A percentile compares a stretch with the other conserved stretches of the same genome.
These are phyloP conservation scores for Stephania japonica DNA, from an alignment of 164 flowering plant genomes.

Conservation along the genomic window DNA sequence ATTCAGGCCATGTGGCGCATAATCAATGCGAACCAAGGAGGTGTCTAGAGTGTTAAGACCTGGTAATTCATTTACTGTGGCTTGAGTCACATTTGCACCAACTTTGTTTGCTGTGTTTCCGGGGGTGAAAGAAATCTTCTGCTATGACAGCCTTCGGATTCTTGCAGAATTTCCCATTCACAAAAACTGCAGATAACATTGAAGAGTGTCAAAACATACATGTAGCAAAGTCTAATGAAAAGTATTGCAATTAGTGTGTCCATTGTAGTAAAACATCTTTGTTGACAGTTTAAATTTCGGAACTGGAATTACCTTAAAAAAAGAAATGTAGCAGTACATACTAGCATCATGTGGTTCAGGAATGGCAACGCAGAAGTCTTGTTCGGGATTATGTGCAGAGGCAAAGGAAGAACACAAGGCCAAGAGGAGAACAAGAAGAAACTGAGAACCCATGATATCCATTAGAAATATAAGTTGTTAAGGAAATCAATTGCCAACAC, in stretches of 20 bases:
- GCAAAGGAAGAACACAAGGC: no score
- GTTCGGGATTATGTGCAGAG: no score
- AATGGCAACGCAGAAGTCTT: slow-evolving; percentile 1
- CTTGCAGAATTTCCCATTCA: slow-evolving; percentile 1
- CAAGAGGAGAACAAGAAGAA: no score
- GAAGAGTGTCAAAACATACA: neutral
- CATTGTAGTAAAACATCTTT: neutral
- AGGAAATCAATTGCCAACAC: no score
- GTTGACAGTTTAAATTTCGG: neutral
- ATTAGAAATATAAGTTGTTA: no score
- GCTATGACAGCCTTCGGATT: neutral
- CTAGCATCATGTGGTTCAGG: neutral
- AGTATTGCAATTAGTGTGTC: neutral
- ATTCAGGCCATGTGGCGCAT: neutral
- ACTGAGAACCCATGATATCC: no score
- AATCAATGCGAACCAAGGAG: neutral
- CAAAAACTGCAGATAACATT: neutral
- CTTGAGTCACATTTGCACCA: neutral
- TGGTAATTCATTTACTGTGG: neutral
- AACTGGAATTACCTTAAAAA: no score
- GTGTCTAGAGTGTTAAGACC: neutral
- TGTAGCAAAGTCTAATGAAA: neutral
- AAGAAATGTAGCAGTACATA: neutral
- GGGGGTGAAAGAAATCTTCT: neutral
- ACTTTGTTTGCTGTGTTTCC: neutral